Evolutionary conservation across 345 rosid species (phyloP).

Genomic region (Gossypium thurberi): DNA sequence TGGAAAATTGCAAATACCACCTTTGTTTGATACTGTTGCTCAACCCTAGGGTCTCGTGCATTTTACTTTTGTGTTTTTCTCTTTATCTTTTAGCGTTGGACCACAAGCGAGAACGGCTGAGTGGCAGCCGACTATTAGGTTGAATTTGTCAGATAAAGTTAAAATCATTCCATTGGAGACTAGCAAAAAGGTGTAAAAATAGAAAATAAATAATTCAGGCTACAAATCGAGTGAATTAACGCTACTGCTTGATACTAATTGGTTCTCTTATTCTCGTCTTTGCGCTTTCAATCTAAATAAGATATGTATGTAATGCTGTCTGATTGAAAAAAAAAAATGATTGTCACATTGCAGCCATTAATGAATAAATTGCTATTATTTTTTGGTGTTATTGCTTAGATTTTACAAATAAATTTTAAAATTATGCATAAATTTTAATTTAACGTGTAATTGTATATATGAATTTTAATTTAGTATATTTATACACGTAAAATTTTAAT

Average conservation of each 20-base stretch:
- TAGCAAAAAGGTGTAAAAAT: neutral
- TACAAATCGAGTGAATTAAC: neutral
- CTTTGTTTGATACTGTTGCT: neutral
- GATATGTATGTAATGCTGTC: neutral
- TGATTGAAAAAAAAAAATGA: neutral
- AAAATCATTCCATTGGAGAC: neutral
- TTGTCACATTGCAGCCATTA: neutral
- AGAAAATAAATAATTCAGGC: neutral
- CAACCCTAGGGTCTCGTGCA: constrained; percentile 16
- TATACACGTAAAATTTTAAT: accelerated
- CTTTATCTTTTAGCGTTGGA: neutral
- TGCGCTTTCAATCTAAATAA: neutral
- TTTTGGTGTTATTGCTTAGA: neutral
- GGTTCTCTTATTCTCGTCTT: neutral
- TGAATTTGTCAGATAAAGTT: neutral
- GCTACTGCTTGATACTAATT: neutral
- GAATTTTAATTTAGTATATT: accelerated
- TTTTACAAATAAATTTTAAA: too few relatives aligned
- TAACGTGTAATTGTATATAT: too few relatives aligned
- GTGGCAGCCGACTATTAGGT: neutral
- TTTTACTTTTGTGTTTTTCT: neutral
- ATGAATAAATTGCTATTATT: neutral
- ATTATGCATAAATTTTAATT: too few relatives aligned
- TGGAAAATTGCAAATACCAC: neutral
- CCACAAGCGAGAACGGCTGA: neutral